Percentiles rank a stretch among this genome's conserved stretches.
phyloP scores from a whole-genome alignment of 768 basidiomycete species.

The Agrocybe pediades region DNA sequence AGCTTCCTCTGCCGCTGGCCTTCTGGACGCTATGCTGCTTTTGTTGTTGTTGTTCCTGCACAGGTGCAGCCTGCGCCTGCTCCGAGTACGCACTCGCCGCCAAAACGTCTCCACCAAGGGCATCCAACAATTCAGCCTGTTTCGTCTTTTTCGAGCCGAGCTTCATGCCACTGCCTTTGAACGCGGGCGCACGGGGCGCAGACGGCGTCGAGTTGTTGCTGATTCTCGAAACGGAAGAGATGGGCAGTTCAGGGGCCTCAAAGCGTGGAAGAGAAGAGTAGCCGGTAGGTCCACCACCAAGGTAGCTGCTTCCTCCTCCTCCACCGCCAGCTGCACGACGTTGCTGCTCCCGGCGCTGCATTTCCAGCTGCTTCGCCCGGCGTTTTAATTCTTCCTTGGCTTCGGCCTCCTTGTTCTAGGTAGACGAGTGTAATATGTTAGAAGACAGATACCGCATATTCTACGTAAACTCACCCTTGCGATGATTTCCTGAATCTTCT shows the following conservation, averaged over 20 bases:
- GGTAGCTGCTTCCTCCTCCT: constrained; percentile 55
- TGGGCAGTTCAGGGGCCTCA: constrained; percentile 58
- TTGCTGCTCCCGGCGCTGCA: constrained; percentile 95
- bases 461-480: constrained; percentile 63
- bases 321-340: constrained; percentile 58
- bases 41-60: constrained; percentile 39
- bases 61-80: constrained; percentile 41
- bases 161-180: constrained; percentile 97
- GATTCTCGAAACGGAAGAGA: constrained; percentile 37
- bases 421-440: neutral
- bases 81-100: constrained; percentile 48
- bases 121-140: constrained; percentile 86
- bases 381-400: constrained; percentile 99
- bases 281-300: constrained; percentile 67
- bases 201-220: constrained; percentile 45
- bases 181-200: constrained; percentile 69
- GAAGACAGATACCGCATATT: constrained; percentile 1
- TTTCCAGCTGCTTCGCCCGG: constrained; percentile 95
- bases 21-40: constrained; percentile 43
- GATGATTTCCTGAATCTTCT: constrained; percentile 98
- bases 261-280: constrained; percentile 76
- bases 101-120: constrained; percentile 77
- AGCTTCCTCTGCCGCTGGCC: constrained; percentile 54
- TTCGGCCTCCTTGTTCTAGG: constrained; percentile 96
- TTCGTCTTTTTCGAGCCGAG: constrained; percentile 90